Conservation (phyloP, 495 filamentous ascomycete species). For the Elaphomyces granulatus region DNA sequence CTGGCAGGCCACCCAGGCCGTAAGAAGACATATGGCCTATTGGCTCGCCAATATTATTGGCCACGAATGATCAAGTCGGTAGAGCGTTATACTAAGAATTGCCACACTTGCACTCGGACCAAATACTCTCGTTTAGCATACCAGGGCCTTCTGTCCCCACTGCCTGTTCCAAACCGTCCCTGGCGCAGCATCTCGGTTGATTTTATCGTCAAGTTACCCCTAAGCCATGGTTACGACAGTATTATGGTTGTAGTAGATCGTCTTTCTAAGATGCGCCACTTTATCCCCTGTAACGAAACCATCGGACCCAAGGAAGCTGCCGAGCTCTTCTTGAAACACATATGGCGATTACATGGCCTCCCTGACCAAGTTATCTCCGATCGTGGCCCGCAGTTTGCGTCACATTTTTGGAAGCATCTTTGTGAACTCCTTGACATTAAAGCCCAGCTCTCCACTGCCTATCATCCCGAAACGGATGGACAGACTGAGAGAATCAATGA, state of each 20-base stretch:
- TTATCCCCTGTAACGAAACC: slow-evolving; percentile 7
- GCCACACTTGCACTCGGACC: not conserved
- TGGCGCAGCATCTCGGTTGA: slow-evolving; percentile 12
- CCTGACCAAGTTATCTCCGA: slow-evolving; percentile 10
- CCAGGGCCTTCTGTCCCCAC: slow-evolving; percentile 10
- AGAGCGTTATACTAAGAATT: not conserved
- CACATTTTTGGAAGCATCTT: slow-evolving; percentile 8
- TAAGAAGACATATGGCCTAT: not conserved
- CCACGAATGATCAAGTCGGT: slow-evolving; percentile 1
- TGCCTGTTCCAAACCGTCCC: slow-evolving; percentile 7
- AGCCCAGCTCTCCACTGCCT: slow-evolving; percentile 10
- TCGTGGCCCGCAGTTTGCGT: slow-evolving; percentile 9
- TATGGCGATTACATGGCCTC: slow-evolving; percentile 5
- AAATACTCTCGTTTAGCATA: slow-evolving; percentile 1
- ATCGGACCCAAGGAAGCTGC: slow-evolving; percentile 4
- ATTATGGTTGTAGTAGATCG: slow-evolving; percentile 8
- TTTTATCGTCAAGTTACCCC: slow-evolving; percentile 7
- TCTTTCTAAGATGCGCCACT: slow-evolving; percentile 6
- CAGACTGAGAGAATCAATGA: slow-evolving; percentile 10
- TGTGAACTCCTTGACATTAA: slow-evolving; percentile 7
- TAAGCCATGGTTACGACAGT: slow-evolving; percentile 1
- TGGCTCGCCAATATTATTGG: slow-evolving; percentile 1
- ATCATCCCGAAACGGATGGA: slow-evolving; percentile 10
- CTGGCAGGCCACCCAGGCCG: slow-evolving; percentile 3
- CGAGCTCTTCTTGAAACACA: slow-evolving; percentile 2